Percentiles rank a stretch among this genome's conserved stretches.
Evolutionary conservation across 306 rosid genomes (phyloP).

Genomic region (Abrus pulchellus): DNA sequence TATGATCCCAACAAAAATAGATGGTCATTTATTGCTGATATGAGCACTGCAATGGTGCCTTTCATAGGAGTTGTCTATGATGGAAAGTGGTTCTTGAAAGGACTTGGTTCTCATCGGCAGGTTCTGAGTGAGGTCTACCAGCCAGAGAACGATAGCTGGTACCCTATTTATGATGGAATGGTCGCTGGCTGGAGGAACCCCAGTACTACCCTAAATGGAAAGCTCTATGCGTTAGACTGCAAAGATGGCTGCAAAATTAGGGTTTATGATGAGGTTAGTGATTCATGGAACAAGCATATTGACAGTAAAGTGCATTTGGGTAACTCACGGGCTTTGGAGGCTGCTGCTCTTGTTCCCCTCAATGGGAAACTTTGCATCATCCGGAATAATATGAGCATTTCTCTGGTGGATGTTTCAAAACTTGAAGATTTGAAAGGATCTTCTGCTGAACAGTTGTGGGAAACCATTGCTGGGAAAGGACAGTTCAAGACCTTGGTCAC

Average conservation of each 20-base stretch:
- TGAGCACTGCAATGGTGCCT: constrained; percentile 94
- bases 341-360: constrained; percentile 79
- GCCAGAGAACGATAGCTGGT: constrained; percentile 78
- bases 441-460: constrained; percentile 77
- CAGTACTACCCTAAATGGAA: constrained; percentile 72
- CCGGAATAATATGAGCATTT: constrained; percentile 81
- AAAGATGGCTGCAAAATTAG: constrained; percentile 84
- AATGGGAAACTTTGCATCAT: constrained; percentile 80
- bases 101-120: constrained; percentile 83
- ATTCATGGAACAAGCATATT: constrained; percentile 77
- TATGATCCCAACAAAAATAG: constrained; percentile 88
- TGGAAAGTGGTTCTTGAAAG: constrained; percentile 88
- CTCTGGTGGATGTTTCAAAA: constrained; percentile 77
- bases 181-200: constrained; percentile 92
- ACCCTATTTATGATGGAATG: constrained; percentile 80
- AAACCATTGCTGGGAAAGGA: constrained; percentile 80
- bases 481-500: constrained; percentile 82
- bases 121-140: constrained; percentile 84
- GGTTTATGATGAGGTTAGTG: constrained; percentile 69
- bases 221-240: constrained; percentile 83
- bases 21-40: constrained; percentile 84
- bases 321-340: constrained; percentile 75
- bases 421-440: constrained; percentile 58
- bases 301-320: constrained; percentile 82
- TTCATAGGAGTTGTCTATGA: constrained; percentile 85